phyloP scores from a whole-genome alignment of 78 protist genomes.

The Fonticula alba region DNA sequence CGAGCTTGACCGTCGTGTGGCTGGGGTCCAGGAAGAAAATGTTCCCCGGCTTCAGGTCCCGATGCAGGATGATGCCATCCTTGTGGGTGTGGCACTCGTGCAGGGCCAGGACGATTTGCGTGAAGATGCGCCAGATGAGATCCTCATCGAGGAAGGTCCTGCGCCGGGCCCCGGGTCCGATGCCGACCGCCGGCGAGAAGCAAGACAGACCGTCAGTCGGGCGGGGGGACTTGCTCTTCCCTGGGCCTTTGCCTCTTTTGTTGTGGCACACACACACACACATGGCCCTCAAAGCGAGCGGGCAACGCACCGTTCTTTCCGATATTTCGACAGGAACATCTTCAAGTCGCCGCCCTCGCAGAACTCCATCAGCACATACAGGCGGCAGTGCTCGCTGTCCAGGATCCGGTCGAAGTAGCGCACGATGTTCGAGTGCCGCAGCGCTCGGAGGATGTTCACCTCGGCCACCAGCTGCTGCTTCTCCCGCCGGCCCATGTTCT shows the following conservation, averaged over 20 bases:
- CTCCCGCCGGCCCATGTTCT: constrained; percentile 60
- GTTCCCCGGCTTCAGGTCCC: constrained; percentile 72
- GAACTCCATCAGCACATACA: constrained; percentile 54
- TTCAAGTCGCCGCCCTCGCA: constrained; percentile 83
- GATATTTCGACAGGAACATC: constrained; percentile 25
- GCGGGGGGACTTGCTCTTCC: constrained; percentile 42
- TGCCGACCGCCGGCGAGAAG: constrained; percentile 7
- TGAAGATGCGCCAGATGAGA: constrained; percentile 41
- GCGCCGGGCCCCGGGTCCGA: too few relatives aligned
- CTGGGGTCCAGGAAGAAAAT: constrained; percentile 33
- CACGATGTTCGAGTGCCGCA: constrained; percentile 67
- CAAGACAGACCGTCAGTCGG: too few relatives aligned
- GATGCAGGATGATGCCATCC: constrained; percentile 59
- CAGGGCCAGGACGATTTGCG: constrained; percentile 48
- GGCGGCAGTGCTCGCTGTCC: constrained; percentile 11
- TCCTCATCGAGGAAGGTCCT: constrained; percentile 31
- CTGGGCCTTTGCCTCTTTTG: constrained; percentile 27
- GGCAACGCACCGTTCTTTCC: constrained; percentile 12
- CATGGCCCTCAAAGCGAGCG: constrained; percentile 27
- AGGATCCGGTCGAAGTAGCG: constrained; percentile 65
- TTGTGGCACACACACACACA: constrained; percentile 21
- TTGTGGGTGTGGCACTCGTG: constrained; percentile 38
- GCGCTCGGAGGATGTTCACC: constrained; percentile 59
- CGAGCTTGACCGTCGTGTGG: constrained; percentile 43
- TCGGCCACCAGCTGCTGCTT: constrained; percentile 61